Conservation (phyloP, 1,284 basidiomycete genomes). For the Fomitopsis schrenkii region DNA sequence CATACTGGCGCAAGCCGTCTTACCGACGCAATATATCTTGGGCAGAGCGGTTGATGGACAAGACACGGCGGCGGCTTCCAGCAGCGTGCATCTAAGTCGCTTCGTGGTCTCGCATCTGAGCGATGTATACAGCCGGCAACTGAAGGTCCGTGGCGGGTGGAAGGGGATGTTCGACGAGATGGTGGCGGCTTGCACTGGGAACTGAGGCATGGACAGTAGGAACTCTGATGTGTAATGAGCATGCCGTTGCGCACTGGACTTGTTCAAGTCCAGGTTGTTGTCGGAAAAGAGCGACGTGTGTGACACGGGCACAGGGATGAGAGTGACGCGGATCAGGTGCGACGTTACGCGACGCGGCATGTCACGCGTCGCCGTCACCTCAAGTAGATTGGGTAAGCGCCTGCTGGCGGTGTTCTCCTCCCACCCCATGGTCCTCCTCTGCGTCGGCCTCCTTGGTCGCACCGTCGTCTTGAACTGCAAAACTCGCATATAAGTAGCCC, state of each 20-base stretch:
- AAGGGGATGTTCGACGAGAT: background rate
- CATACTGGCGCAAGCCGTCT: background rate
- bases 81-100: background rate
- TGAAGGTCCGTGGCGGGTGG: slow-evolving; percentile 1
- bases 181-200: background rate
- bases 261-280: too few relatives aligned
- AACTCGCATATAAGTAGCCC: too few relatives aligned
- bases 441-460: background rate
- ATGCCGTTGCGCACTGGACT: too few relatives aligned
- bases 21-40: slow-evolving; percentile 1
- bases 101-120: background rate
- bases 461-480: too few relatives aligned
- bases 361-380: too few relatives aligned
- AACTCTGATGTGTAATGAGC: too few relatives aligned
- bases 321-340: background rate
- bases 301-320: too few relatives aligned
- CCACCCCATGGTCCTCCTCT: background rate
- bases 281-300: too few relatives aligned
- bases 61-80: background rate
- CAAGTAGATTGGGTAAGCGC: background rate
- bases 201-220: background rate
- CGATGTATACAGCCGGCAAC: background rate
- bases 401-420: background rate
- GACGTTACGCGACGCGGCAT: background rate
- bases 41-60: background rate